Conservation (phyloP, 2,329 filamentous ascomycete species). For the Sporothrix euskadiensis region DNA sequence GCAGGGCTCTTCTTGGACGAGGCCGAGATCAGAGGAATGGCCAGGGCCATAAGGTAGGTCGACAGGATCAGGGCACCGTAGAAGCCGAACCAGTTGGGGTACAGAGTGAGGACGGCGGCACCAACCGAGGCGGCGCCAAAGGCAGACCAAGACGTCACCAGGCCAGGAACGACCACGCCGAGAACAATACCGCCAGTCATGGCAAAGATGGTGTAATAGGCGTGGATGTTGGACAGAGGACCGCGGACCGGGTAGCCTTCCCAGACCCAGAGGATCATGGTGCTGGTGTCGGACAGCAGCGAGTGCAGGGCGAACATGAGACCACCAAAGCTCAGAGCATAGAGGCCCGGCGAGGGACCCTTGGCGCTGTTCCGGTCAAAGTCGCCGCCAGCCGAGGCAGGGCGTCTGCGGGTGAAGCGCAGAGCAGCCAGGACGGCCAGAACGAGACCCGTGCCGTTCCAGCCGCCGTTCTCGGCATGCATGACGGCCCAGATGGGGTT, state of each 20-base stretch:
- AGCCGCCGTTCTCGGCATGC: slow-evolving; percentile 84
- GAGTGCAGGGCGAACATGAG: slow-evolving; percentile 90
- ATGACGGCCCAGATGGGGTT: slow-evolving; percentile 97
- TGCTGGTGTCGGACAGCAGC: slow-evolving; percentile 92
- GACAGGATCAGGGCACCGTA: slow-evolving; percentile 76
- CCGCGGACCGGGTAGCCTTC: slow-evolving; percentile 90
- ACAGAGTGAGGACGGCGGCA: slow-evolving; percentile 74
- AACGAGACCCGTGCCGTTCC: slow-evolving; percentile 79
- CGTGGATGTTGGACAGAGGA: slow-evolving; percentile 85
- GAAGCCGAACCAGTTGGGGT: slow-evolving; percentile 84
- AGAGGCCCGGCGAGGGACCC: slow-evolving; percentile 45
- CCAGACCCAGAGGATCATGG: slow-evolving; percentile 99
- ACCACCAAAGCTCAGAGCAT: slow-evolving; percentile 77
- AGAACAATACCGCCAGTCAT: slow-evolving; percentile 81
- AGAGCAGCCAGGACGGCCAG: slow-evolving; percentile 75
- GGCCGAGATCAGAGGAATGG: slow-evolving; percentile 72
- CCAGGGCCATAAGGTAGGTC: slow-evolving; percentile 77
- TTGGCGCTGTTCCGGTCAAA: slow-evolving; percentile 26
- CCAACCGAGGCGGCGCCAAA: slow-evolving; percentile 78
- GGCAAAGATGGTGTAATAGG: slow-evolving; percentile 77
- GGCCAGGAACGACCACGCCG: slow-evolving; percentile 69
- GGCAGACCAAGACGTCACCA: slow-evolving; percentile 75
- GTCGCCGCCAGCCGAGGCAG: slow-evolving; percentile 46
- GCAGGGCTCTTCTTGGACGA: slow-evolving; percentile 77
- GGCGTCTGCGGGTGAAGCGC: slow-evolving; percentile 69